Evolutionary conservation across 805 yeast species (phyloP), one percentile per base, ranked within the genome.

Genomic region (Clavispora asparagi): DNA sequence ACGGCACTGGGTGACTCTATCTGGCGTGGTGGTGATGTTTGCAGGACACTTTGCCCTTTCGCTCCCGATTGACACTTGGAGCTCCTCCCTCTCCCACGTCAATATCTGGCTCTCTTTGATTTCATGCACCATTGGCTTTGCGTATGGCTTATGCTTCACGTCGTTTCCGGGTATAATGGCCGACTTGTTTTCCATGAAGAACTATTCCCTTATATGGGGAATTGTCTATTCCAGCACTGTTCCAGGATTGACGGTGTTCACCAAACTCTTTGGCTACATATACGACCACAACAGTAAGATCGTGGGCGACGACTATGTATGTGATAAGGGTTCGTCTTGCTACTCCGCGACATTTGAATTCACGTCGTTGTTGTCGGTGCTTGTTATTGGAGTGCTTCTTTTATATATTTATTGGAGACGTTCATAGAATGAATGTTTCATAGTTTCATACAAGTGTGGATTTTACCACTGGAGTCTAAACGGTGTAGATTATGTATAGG

Each of bases 171-270:
- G 64, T 9, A 65, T 66, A 14, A 51, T 64, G 13, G 55, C 70
- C 1, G 71, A 66, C 45, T 50, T 63, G 16, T 64, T 66, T 52
- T 57, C 59, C 48, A 62, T 65, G 68, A 55, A 57, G 27, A 54
- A 65, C 41, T 65, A 62, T 43, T 61, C 67, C 42, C 59, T 64
- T 33, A 53, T 66, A 12, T 66, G 71, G 71, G 71, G 70, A 3
- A 41, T 63, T 4, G 57, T 61, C 58, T 64, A 64, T 50, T 59
- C 67, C 12, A 59, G 65, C 44, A 65, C 70, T 2, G 58, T 63
- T 8, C 50, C 65, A 38, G 70, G 70, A 1, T 55, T 65, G 40
- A 56, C 68, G 6, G 37, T 64, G 10, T 59, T 66, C 61, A 61
- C 64, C 12, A 65, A 64, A 42, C 32, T 65, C 11, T 66, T 66